Percentiles rank a stretch among this genome's conserved stretches.
Conservation (phyloP, 1,284 basidiomycete genomes). For the Cronartium quercuum region DNA sequence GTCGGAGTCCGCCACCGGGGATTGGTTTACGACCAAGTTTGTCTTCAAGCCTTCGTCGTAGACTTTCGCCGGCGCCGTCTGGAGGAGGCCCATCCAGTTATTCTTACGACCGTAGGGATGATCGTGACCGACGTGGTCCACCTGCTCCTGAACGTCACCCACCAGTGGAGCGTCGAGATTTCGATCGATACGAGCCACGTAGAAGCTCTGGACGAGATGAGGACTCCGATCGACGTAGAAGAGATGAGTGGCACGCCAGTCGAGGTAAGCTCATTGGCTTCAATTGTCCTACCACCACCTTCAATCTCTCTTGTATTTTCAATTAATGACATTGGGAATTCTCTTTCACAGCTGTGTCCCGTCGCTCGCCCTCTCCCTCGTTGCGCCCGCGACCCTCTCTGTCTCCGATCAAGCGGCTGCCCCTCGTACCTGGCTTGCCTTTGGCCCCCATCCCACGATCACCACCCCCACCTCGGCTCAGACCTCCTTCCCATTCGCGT, state of each 20-base stretch:
- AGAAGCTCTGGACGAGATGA: conserved; percentile 12
- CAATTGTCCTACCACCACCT: not conserved
- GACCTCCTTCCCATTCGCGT: not conserved
- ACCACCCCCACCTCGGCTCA: conserved; percentile 9
- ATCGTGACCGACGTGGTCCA: conserved; percentile 5
- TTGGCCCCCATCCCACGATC: conserved; percentile 11
- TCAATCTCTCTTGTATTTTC: not conserved
- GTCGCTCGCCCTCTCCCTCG: conserved; percentile 10
- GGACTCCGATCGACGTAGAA: conserved; percentile 34
- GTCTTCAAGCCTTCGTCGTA: conserved; percentile 11
- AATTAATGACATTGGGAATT: not conserved
- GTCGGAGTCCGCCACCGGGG: not conserved
- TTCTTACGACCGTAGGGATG: conserved; percentile 21
- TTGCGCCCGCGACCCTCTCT: conserved; percentile 4
- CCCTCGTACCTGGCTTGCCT: not conserved
- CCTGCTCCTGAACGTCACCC: conserved; percentile 11
- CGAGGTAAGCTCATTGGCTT: conserved; percentile 7
- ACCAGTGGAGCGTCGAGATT: conserved; percentile 21
- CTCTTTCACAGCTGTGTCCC: not conserved
- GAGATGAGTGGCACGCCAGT: conserved; percentile 31
- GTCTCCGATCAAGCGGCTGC: conserved; percentile 1
- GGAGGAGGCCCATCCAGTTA: not conserved
- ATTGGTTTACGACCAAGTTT: not conserved
- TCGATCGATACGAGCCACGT: conserved; percentile 31
- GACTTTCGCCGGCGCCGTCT: conserved; percentile 21